Evolutionary conservation across 1,284 basidiomycete genomes (phyloP), one percentile per base, ranked within the genome.

Genomic region (Sporisorium exsertum): DNA sequence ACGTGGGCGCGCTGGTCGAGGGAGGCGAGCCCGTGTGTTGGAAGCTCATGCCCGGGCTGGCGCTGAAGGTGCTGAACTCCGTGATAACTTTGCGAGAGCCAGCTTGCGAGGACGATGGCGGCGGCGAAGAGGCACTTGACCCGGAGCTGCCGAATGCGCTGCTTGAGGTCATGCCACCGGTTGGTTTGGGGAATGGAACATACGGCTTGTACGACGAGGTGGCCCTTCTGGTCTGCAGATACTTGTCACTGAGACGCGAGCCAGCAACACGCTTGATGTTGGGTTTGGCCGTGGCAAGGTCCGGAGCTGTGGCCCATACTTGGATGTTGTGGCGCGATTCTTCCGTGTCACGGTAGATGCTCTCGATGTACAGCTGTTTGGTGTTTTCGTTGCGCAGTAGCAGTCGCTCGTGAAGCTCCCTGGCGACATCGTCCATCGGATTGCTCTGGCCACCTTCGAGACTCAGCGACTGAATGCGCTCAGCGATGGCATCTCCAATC

Each of bases 351-450:
- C 80, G 77, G 65, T 87, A 98, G 81, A 99, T 98, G 81, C 94
- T 95, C 84, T 98, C 95, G 68, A 99, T 92, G 69, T 94, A 91
- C 49, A 99, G 91, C 77, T 95, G 94, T 88, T 97, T 98, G 61
- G 95, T 98, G 87, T 91, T 95, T 86, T 98, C 96, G 80, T 97
- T 97, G 68, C 97, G 90, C 47, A 98, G 88, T 16, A 96, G 87
- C 4, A 99, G 88, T 78, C 92, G 92, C 86, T 97, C 94, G 85
- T 98, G 96, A 29, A 98, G 88, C 86, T 95, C 94, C 16, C 90
- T 89, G 3, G 96, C 95, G 18, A 99, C 94, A 68, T 98, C 95
- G 85, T 99, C 96, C 53, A 99, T 95, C 3, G 81, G 70, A 26
- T 72, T 73, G 55, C 32, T 63, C 81, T 92, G 94, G 86, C 94